Base-by-base conservation (phyloP, 2,329 filamentous ascomycete genomes). In the Pseudonectria buxi region DNA sequence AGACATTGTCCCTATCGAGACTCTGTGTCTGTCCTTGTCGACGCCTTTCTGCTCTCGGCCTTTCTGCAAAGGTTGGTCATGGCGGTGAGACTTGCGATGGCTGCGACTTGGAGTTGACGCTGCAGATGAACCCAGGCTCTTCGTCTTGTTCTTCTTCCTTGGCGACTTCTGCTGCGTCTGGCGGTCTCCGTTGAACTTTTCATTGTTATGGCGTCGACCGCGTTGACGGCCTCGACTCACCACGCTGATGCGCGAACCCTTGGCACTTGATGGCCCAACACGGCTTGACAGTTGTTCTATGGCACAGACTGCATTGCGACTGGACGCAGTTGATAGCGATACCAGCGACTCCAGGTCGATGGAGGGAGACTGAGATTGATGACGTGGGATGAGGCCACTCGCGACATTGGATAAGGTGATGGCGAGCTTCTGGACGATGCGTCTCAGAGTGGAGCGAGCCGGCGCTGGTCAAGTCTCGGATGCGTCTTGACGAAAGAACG, bases 341-440 rank as follows among this genome's bases (percentile, higher is more conserved):
- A 65, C 53, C 18, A 76, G 58, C 3, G 66, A 67, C 16, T 62
- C 58, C 40, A 69, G 72, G 51, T 72, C 67, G 28, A 71, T 46
- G 18, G 47, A 46, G 2, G 57, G 36, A 26, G 33, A 35, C 32
- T 47, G 18, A 22, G 18, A 22, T 22, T 22, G 18, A 9, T 22
- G 59, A 25, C 55, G 37, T 51, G 58, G 12, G 59, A 59, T 26
- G 14, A 49, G 39, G 29, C 59, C 44, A n/a, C 53, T 51, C 33
- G 68, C 49, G 6, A 69, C 50, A 12, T 55, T 57, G n/a, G 57
- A 46, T 32, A 73, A 61, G 12, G 63, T 64, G 7, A 56, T 56
- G 31, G 58, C 63, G 25, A 75, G 55, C 28, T 59, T 65, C 39
- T 59, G 61, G 14, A 71, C 49, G 28, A 73, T 56, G 14, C 55